phyloP scores from a whole-genome alignment of 345 rosid genomes.

The Crucihimalaya himalaica region DNA sequence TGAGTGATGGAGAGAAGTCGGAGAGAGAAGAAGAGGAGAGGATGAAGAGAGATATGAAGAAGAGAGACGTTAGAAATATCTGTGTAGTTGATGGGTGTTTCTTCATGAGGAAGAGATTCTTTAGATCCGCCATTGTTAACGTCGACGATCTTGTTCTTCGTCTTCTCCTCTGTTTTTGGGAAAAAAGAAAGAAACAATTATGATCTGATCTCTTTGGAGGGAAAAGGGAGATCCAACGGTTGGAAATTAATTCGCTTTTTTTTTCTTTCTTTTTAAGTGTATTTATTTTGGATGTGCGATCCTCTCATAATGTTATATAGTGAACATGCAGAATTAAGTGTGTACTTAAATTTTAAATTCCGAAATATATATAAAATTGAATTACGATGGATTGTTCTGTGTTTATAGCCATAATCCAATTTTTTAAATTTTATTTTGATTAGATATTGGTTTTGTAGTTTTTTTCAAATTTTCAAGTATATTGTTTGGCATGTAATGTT shows the following conservation, averaged over 20 bases:
- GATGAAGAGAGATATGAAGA: constrained; percentile 52
- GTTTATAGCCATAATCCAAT: no score
- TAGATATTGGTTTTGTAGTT: no score
- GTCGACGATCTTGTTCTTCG: constrained; percentile 8
- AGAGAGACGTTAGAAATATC: constrained; percentile 41
- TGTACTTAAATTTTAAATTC: no score
- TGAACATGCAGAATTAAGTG: no score
- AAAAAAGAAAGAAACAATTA: not conserved
- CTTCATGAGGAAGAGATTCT: constrained; percentile 33
- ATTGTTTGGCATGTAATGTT: no score
- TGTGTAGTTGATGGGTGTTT: constrained; percentile 44
- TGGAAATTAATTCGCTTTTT: not conserved
- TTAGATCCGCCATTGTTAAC: constrained; percentile 37
- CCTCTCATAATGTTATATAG: no score
- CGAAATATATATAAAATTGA: no score
- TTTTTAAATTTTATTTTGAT: no score
- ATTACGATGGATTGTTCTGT: no score
- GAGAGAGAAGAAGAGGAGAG: constrained; percentile 48
- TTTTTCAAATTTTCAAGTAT: no score
- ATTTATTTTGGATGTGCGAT: no score
- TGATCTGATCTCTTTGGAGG: constrained; percentile 21
- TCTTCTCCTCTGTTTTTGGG: constrained; percentile 9
- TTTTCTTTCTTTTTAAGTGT: not conserved
- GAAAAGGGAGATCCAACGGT: constrained; percentile 31
- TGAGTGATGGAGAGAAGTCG: constrained; percentile 43